Evolutionary conservation across 2,329 filamentous ascomycete genomes (phyloP), one percentile per base, ranked within the genome.

Genomic region (Coccinonectria pachysandricola): DNA sequence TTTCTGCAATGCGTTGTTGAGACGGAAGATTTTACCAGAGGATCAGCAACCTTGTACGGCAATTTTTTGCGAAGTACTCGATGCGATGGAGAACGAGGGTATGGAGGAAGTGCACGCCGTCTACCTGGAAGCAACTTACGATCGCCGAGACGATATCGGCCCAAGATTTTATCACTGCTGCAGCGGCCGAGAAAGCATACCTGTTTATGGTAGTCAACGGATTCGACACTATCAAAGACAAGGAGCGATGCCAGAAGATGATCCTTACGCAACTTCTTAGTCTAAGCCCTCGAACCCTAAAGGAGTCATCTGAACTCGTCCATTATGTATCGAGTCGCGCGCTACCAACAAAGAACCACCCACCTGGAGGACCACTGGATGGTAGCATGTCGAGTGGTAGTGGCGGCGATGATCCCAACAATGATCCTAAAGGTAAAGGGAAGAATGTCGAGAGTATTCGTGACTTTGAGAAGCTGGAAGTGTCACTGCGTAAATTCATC

Each of bases 201-300:
- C 87, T 98, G 36, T 98, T 98, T 54, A 93, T 98, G 56, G 91
- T 98, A 8, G 91, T 98, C 40, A 98, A 98, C 50, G 87, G 88
- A 11, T 98, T 86, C 46, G 91, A 98, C 56, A 80, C 81, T 35
- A 96, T 98, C 45, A 71, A 80, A 37, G 87, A 96, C 55, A 91
- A 95, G 61, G 69, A 84, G 33, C 71, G 88, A 32, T 96, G 88
- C 53, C 74, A 94, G 53, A 85, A 91, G 49, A 81, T 85, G 73
- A 91, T 98, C 25, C 55, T 98, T 32, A 86, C 94, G 44, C 88
- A 96, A 54, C 77, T 98, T 10, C 65, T 71, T 24, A 75, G 75
- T 15, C 66, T 98, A n/a, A 96, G 88, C 48, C 91, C 88, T 3
- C 78, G 79, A 26, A 98, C 91, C 0, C 81, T 78, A 64, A 96